Conservation (phyloP, 1,139 yeast genomes). For the Neolecta irregularis region DNA sequence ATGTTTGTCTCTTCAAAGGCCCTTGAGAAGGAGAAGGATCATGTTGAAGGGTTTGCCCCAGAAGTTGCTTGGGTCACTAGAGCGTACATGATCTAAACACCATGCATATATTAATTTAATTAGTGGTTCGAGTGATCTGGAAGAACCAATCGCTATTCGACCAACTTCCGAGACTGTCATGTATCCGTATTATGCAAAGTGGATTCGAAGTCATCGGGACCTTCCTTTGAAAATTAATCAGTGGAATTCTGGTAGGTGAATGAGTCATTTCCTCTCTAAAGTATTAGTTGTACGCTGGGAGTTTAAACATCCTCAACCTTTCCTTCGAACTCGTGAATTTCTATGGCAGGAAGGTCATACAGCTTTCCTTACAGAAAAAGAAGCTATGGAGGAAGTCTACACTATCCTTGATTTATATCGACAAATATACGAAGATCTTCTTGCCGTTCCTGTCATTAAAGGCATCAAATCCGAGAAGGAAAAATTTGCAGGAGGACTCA, state of each 20-base stretch:
- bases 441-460: slow-evolving; percentile 94
- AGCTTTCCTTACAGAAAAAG: slow-evolving; percentile 71
- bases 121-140: slow-evolving; percentile 70
- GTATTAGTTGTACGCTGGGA: slow-evolving; percentile 99
- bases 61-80: slow-evolving; percentile 99
- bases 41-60: slow-evolving; percentile 97
- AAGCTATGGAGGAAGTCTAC: slow-evolving; percentile 68
- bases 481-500: slow-evolving; percentile 95
- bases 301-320: slow-evolving; percentile 99
- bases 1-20: slow-evolving; percentile 92
- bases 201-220: slow-evolving; percentile 98
- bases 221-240: slow-evolving; percentile 91
- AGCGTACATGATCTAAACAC: slow-evolving; percentile 31
- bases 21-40: slow-evolving; percentile 94
- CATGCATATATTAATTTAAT: not conserved
- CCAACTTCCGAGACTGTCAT: slow-evolving; percentile 99
- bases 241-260: slow-evolving; percentile 93
- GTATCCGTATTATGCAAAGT: slow-evolving; percentile 98
- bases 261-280: slow-evolving; percentile 24
- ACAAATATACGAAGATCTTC: slow-evolving; percentile 69
- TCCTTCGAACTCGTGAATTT: slow-evolving; percentile 95
- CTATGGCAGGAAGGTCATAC: slow-evolving; percentile 99
- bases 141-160: slow-evolving; percentile 96
- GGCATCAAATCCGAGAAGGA: slow-evolving; percentile 95
- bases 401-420: slow-evolving; percentile 79